phyloP scores from a whole-genome alignment of 495 filamentous ascomycete species.

The Podospora anserina region DNA sequence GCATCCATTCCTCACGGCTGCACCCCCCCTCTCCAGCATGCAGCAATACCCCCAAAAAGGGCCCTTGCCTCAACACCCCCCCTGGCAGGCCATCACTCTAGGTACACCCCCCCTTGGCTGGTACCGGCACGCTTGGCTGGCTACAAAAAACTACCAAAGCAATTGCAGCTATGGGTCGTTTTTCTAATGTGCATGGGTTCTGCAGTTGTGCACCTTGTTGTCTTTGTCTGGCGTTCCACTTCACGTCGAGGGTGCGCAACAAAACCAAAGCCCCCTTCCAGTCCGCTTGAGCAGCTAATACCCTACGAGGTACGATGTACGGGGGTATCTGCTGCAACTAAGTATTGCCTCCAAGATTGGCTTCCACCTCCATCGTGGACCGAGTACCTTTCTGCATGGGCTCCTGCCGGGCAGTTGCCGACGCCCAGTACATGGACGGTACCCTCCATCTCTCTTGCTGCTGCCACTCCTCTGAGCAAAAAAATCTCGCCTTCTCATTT shows the following conservation, averaged over 20 bases:
- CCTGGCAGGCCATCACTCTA: conserved; percentile 2
- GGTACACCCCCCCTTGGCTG: conserved; percentile 14
- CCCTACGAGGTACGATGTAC: conserved; percentile 7
- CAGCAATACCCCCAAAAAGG: conserved; percentile 15
- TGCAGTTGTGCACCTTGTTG: conserved; percentile 13
- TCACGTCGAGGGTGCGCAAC: conserved; percentile 22
- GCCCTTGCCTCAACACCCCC: conserved; percentile 6
- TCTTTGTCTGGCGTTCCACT: conserved; percentile 22
- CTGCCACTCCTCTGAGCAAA: conserved; percentile 4
- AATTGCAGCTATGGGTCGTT: conserved; percentile 9
- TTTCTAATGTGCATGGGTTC: conserved; percentile 10
- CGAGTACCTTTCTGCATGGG: conserved; percentile 19
- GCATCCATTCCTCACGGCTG: conserved; percentile 8
- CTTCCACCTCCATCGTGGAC: conserved; percentile 7
- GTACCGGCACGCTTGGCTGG: conserved; percentile 12
- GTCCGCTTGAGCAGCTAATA: conserved; percentile 10
- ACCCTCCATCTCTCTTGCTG: conserved; percentile 15
- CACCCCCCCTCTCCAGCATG: conserved; percentile 14
- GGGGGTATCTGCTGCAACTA: conserved; percentile 16
- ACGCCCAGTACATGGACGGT: conserved; percentile 19
- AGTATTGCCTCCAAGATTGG: conserved; percentile 16
- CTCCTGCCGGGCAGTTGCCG: conserved; percentile 16
- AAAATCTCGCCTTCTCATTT: conserved; percentile 7
- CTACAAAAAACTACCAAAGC: background rate
- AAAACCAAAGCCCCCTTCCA: conserved; percentile 12